These are phyloP conservation scores for Acephala macrosclerotiorum DNA, from an alignment of 2,329 filamentous ascomycete species.

Conservation along the genomic window DNA sequence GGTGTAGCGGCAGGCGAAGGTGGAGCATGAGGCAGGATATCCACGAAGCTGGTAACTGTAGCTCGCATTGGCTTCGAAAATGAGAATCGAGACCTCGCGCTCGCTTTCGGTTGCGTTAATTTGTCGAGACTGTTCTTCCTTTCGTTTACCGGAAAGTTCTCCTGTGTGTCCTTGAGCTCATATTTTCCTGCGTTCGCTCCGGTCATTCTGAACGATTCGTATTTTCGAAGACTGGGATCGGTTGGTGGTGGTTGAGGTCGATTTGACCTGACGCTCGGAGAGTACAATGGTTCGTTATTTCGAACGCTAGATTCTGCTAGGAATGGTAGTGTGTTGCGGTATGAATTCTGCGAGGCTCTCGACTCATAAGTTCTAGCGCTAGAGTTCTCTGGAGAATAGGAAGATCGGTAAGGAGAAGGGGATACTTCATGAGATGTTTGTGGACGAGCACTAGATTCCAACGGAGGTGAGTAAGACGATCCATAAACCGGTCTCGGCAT, in stretches of 20 bases:
- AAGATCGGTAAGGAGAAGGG: neutral
- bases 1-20: slow-evolving; percentile 1
- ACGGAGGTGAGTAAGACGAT: neutral
- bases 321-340: neutral
- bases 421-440: neutral
- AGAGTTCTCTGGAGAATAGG: neutral
- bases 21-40: slow-evolving; percentile 2
- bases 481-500: neutral
- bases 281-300: neutral
- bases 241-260: slow-evolving; percentile 6
- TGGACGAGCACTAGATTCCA: neutral
- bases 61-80: slow-evolving; percentile 4
- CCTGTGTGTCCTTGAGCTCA: neutral
- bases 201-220: neutral
- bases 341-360: neutral
- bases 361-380: slow-evolving; percentile 1
- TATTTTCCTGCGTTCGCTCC: neutral
- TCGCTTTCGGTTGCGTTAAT: neutral
- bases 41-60: slow-evolving; percentile 14
- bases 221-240: neutral
- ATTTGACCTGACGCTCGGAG: neutral
- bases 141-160: neutral
- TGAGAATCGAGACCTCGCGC: slow-evolving; percentile 1
- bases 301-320: neutral
- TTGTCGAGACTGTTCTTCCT: neutral